These are phyloP conservation scores for Backusella sp. DNA, from an alignment of 192 early-diverging fungal genomes.

Conservation along the genomic window DNA sequence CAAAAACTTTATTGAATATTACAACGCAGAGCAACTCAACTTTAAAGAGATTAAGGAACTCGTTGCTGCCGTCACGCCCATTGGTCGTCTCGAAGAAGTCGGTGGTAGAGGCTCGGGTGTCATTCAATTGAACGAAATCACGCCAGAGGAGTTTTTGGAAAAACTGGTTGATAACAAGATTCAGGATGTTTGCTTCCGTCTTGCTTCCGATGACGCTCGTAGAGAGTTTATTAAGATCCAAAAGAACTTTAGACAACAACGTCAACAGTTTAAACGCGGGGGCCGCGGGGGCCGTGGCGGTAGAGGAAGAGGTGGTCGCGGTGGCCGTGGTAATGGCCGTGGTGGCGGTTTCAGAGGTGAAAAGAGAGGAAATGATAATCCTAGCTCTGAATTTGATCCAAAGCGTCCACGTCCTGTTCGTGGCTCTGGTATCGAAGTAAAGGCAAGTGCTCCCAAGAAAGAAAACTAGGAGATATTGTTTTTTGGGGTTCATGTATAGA, in stretches of 20 bases:
- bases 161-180: conserved; percentile 17
- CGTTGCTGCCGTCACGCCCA: background rate
- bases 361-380: background rate
- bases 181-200: conserved; percentile 11
- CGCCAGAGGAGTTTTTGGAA: conserved; percentile 26
- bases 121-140: conserved; percentile 22
- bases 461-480: background rate
- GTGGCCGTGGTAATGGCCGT: conserved; percentile 3
- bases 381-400: background rate
- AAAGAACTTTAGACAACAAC: conserved; percentile 14
- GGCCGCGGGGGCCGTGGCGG: conserved; percentile 23
- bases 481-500: background rate
- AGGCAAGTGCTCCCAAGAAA: background rate
- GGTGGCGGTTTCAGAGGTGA: conserved; percentile 9
- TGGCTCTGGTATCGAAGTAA: background rate
- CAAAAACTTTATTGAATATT: conserved; percentile 24
- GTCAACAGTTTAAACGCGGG: background rate
- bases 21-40: conserved; percentile 4
- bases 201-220: conserved; percentile 15
- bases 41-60: background rate
- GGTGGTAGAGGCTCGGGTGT: conserved; percentile 20
- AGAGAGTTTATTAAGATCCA: conserved; percentile 10
- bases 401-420: conserved; percentile 11
- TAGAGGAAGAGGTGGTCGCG: conserved; percentile 5
- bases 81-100: conserved; percentile 6